phyloP scores from a whole-genome alignment of 805 yeast genomes.

The Metschnikowia noctiluminum region DNA sequence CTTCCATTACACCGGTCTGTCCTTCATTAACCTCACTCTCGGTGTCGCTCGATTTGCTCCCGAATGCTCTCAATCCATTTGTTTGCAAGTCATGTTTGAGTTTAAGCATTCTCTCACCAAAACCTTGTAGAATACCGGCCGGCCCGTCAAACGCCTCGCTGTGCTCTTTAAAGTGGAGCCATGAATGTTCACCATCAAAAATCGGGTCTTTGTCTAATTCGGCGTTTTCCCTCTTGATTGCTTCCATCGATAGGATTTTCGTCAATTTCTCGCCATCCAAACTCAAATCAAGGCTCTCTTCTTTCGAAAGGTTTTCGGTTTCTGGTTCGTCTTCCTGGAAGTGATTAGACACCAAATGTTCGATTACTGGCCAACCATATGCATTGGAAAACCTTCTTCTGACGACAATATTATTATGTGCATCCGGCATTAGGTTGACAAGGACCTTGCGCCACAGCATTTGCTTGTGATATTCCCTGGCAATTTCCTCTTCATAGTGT shows the following conservation, averaged over 20 bases:
- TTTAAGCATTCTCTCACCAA: slow-evolving; percentile 55
- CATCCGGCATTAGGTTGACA: slow-evolving; percentile 84
- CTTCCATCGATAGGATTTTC: slow-evolving; percentile 31
- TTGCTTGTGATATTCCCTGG: slow-evolving; percentile 80
- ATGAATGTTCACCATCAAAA: slow-evolving; percentile 33
- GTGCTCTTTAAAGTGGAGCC: slow-evolving; percentile 50
- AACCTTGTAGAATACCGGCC: slow-evolving; percentile 64
- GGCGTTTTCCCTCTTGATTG: slow-evolving; percentile 34
- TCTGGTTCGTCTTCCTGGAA: slow-evolving; percentile 32
- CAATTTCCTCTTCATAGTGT: slow-evolving; percentile 71
- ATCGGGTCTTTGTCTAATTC: slow-evolving; percentile 29
- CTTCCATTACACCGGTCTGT: slow-evolving; percentile 12
- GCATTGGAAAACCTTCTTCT: slow-evolving; percentile 88
- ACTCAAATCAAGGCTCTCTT: slow-evolving; percentile 14
- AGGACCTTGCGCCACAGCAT: slow-evolving; percentile 91
- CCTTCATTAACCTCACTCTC: background rate
- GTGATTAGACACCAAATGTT: slow-evolving; percentile 71
- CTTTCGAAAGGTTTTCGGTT: slow-evolving; percentile 5
- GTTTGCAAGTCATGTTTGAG: slow-evolving; percentile 28
- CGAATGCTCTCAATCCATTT: slow-evolving; percentile 13
- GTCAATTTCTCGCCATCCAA: slow-evolving; percentile 17
- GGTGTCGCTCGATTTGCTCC: background rate
- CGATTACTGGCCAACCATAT: slow-evolving; percentile 92
- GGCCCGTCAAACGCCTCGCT: slow-evolving; percentile 58
- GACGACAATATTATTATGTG: slow-evolving; percentile 90